Percentiles rank a stretch among this genome's conserved stretches.
Evolutionary conservation across 2,329 filamentous ascomycete genomes (phyloP).

Genomic region (Colletotrichum viniferum): DNA sequence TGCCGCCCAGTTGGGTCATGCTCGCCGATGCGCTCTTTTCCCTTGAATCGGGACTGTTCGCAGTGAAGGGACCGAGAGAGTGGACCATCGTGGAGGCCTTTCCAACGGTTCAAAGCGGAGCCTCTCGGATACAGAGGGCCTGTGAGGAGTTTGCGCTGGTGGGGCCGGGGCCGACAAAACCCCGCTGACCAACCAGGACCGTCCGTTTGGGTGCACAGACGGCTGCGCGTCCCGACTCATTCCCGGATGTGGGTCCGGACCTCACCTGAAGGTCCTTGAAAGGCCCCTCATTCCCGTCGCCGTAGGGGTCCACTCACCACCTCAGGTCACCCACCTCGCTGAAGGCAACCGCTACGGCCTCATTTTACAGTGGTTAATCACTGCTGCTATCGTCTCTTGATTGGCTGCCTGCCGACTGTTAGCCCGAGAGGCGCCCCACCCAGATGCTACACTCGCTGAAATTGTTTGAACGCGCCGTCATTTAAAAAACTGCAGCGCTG

Average conservation of each 20-base stretch:
- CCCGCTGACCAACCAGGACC: slow-evolving; percentile 15
- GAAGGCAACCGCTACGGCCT: neutral
- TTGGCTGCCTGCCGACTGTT: neutral
- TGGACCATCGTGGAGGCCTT: neutral
- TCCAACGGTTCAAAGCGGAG: neutral
- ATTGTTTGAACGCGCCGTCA: slow-evolving; percentile 18
- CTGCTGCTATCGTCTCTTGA: neutral
- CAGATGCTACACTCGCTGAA: slow-evolving; percentile 11
- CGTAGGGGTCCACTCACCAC: neutral
- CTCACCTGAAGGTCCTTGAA: neutral
- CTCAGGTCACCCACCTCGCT: neutral
- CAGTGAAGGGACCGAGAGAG: neutral
- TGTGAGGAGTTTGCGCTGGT: slow-evolving; percentile 13
- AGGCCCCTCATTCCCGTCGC: neutral
- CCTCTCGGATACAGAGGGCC: slow-evolving; percentile 5
- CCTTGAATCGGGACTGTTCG: neutral
- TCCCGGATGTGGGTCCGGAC: slow-evolving; percentile 5
- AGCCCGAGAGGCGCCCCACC: neutral
- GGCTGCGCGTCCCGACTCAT: neutral
- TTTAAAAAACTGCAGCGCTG: slow-evolving; percentile 1
- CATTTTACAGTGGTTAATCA: neutral
- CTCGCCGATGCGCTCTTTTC: neutral
- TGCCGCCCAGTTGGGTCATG: neutral
- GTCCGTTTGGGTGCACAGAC: neutral
- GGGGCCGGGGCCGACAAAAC: slow-evolving; percentile 6